phyloP scores from a whole-genome alignment of 345 rosid genomes.

The Eucalyptus curtisii region DNA sequence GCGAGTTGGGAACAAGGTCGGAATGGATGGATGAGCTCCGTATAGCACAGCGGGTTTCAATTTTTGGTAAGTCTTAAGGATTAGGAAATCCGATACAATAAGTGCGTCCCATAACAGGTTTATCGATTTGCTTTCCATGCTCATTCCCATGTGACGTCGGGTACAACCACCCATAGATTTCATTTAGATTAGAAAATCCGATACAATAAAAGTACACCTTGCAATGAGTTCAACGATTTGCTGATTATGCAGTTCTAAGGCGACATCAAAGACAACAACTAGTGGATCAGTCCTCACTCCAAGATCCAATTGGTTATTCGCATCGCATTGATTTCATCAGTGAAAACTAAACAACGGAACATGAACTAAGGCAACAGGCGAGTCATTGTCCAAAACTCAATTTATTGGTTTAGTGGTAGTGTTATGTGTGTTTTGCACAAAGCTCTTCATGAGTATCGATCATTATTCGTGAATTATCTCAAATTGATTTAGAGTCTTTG shows the following conservation, averaged over 20 bases:
- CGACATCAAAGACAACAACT: not conserved
- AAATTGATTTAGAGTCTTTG: too few relatives aligned
- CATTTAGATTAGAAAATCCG: not conserved
- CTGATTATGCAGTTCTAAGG: not conserved
- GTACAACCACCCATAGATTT: not conserved
- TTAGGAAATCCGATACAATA: not conserved
- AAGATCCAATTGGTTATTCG: not conserved
- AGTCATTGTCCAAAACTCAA: not conserved
- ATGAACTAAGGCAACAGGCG: not conserved
- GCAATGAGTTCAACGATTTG: not conserved
- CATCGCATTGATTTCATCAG: rapidly evolving
- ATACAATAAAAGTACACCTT: not conserved
- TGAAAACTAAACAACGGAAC: not conserved
- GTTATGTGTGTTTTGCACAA: not conserved
- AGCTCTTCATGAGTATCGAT: not conserved
- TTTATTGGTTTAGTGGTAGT: not conserved
- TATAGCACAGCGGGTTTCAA: not conserved
- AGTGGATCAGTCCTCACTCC: not conserved
- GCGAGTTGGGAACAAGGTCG: not conserved
- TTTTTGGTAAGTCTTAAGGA: not conserved
- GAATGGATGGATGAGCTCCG: not conserved
- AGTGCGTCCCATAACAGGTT: not conserved
- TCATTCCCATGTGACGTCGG: rapidly evolving
- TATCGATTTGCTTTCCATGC: not conserved
- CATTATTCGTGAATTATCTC: too few relatives aligned